Conservation (phyloP, 495 filamentous ascomycete species). For the Amphirosellinia nigrospora region DNA sequence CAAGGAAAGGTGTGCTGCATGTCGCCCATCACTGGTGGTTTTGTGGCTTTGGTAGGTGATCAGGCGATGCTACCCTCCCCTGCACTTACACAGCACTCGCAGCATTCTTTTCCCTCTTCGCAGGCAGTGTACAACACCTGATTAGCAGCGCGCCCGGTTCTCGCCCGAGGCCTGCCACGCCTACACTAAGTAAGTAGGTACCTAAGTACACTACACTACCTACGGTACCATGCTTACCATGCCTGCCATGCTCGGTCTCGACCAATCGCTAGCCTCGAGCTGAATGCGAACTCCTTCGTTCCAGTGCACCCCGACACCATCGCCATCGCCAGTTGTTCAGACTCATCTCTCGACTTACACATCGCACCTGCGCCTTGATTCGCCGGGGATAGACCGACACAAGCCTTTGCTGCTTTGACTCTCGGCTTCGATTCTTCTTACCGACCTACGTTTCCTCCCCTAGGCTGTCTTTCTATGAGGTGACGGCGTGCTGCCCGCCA, state of each 20-base stretch:
- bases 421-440: background rate
- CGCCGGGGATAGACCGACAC: background rate
- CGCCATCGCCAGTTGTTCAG: background rate
- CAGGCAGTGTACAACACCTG: slow-evolving; percentile 10
- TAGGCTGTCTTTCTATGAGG: slow-evolving; percentile 6
- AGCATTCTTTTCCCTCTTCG: background rate
- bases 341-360: background rate
- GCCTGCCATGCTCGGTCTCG: background rate
- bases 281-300: slow-evolving; percentile 24
- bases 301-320: background rate
- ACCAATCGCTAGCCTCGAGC: slow-evolving; percentile 10
- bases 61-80: slow-evolving; percentile 18
- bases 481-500: slow-evolving; percentile 22
- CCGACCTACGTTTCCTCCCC: too few relatives aligned
- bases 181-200: too few relatives aligned
- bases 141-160: background rate
- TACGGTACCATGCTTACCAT: background rate
- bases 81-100: slow-evolving; percentile 1
- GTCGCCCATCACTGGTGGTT: slow-evolving; percentile 7
- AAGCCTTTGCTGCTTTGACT: background rate
- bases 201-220: too few relatives aligned
- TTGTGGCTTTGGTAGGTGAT: slow-evolving; percentile 8
- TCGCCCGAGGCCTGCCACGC: too few relatives aligned
- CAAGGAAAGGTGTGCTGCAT: background rate
- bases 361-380: background rate